Base-by-base conservation (phyloP, 2,329 filamentous ascomycete species). In the Ilyonectria sp. region DNA sequence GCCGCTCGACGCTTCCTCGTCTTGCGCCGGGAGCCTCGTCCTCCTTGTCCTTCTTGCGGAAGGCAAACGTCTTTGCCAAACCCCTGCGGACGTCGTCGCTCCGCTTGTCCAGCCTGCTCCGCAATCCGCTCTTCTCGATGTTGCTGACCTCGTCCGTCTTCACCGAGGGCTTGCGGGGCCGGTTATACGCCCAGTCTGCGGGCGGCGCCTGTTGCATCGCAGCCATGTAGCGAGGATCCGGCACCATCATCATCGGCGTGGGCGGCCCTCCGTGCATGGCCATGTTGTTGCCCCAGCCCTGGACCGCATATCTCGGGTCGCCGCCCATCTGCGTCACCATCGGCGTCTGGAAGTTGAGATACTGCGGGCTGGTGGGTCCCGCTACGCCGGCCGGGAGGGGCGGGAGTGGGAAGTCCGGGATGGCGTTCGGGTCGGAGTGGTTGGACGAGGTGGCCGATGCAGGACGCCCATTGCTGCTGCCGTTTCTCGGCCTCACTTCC, bases 1-100 rank as follows among this genome's bases (percentile, higher is more conserved):
- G 71, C 26, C 70, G 71, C 6, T 70, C 65, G 9, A 61, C 58
- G 35, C 75, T 75, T 1, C 69, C 64, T 52, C 62, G 31, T 33
- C 68, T 64, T 37, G 67, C 33, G 5, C 40, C 23, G 8, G 65
- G 19, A 46, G 19, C 37, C 19, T 69, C 70, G 23, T 71, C 71
- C 37, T 85, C 83, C 64, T 83, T 84, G 72, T 86, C 86, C 74
- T 84, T 86, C 56, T 77, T 79, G 11, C 84, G 82, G 68, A 89
- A 88, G 0, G 81, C 79, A 69, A 89, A 88, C 0, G 85, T 86
- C 65, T 87, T 88, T 13, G 83, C 85, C 2, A 90, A 77, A 0
- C 86, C 86, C 53, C 84, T 85, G 43, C 87, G 81, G 21, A 89
- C 83, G 26, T 82, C 83, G n/a, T 88, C 86, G 71, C 87, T 89